Base-by-base conservation (phyloP, 2,329 filamentous ascomycete species). In the Fusarium sp. region DNA sequence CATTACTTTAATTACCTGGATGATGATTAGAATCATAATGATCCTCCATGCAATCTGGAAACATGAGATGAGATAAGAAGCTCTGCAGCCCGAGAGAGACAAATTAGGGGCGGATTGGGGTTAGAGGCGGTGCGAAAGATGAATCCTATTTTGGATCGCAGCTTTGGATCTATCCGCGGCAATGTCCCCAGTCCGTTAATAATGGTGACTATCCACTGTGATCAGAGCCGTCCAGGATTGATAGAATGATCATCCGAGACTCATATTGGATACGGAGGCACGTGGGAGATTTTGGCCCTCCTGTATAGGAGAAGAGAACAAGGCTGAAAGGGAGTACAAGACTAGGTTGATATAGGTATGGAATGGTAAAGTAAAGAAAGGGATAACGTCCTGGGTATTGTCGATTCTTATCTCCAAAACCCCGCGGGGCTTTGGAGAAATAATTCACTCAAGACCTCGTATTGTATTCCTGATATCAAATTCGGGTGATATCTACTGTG, bases 81-180 rank as follows among this genome's bases (percentile, higher is more conserved):
- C 40, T 60, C 48, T n/a, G 31, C 44, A 33, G 42, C 40, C 58
- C 50, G 63, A 51, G 53, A 60, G 43, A 58, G 50, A 51, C 49
- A 55, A 48, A 48, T 34, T 44, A 71, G 63, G 68, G 61, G 49
- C 51, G 22, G 28, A 42, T 63, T 67, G 46, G 43, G 65, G 54
- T 43, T 46, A 63, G 49, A 60, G 56, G 50, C 55, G 64, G 54
- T 62, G 64, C 20, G 48, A 64, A 33, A 44, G 40, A 40, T 43
- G 48, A 26, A 36, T 59, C 31, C 18, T 50, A 45, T 56, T 45
- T 33, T 22, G 40, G 45, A 46, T 64, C 63, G 53, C 34, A 66
- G 51, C 44, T 50, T 42, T 65, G 45, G 45, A 68, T 68, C 65
- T 71, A 69, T 71, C 68, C 52, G 54, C 55, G 31, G 53, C 55